Evolutionary conservation across 331 rosid genomes (phyloP), one percentile per base, ranked within the genome.

Genomic region (Rosa hybrid): DNA sequence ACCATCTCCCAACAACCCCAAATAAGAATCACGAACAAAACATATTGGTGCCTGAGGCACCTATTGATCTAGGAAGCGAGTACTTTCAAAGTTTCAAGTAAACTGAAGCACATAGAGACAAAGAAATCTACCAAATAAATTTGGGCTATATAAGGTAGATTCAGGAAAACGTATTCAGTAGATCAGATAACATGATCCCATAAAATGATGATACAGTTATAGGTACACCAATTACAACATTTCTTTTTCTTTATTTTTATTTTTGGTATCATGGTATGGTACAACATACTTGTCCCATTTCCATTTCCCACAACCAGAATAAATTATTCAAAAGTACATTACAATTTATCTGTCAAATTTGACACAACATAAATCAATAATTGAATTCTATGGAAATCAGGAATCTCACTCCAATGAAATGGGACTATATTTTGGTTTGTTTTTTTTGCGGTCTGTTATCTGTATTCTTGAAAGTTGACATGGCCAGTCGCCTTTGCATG

Each of bases 401-500:
- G 46, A 69, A 39, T 20, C 70, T 60, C 77, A 57, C 57, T 74
- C 25, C 38, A 51, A 78, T 65, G 77, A 69, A 83, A 63, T 5
- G 27, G 75, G 62, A 62, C 59, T 41, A 23, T 68, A 64, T 41
- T 78, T 65, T 59, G 72, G 78, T 60, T 81, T 49, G 0, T 34
- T 34, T 75, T 53, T 34, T 45, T 68, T 67, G 8, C 21, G 44
- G 53, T 39, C 60, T 59, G 89, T 91, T 70, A 95, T 88, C 93
- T 88, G 75, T 93, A 93, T 80, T 95, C 99, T 78, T 93, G 98
- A 85, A 95, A 95, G 86, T 95, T 93, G 82, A 85, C 94, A 86
- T 93, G 99, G 71, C 99, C 97, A 1, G 99, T 95, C 2, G 90
- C 94, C 83, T 83, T 84, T 6, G 98, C 99, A 49, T 95, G 99